phyloP scores from a whole-genome alignment of 1,284 basidiomycete species.

The Megacollybia platyphylla region DNA sequence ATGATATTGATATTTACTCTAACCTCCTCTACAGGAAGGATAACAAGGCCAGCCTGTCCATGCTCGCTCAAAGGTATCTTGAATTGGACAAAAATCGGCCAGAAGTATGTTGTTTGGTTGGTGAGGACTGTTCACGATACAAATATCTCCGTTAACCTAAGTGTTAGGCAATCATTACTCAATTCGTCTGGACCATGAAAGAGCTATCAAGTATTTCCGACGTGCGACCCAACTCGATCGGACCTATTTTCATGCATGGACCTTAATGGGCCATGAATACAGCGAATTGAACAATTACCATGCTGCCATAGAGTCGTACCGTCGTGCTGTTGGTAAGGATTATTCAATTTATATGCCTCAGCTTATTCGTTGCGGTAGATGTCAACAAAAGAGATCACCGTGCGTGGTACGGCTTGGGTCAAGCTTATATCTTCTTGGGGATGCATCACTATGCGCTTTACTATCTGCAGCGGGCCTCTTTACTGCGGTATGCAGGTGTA shows the following conservation, averaged over 20 bases:
- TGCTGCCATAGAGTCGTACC: slow-evolving; percentile 96
- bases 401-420: slow-evolving; percentile 97
- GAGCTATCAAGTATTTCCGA: slow-evolving; percentile 92
- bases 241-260: slow-evolving; percentile 95
- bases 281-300: slow-evolving; percentile 99
- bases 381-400: slow-evolving; percentile 54
- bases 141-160: not conserved
- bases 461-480: slow-evolving; percentile 94
- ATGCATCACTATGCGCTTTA: slow-evolving; percentile 95
- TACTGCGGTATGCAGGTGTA: slow-evolving; percentile 52
- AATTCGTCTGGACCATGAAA: slow-evolving; percentile 84
- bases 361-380: not conserved
- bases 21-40: slow-evolving; percentile 96
- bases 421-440: slow-evolving; percentile 95
- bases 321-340: slow-evolving; percentile 74
- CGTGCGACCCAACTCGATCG: slow-evolving; percentile 90
- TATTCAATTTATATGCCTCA: not conserved
- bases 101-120: slow-evolving; percentile 91
- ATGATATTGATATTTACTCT: slow-evolving; percentile 94
- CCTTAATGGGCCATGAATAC: slow-evolving; percentile 98
- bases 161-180: slow-evolving; percentile 89
- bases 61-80: slow-evolving; percentile 86
- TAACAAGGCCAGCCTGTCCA: slow-evolving; percentile 78
- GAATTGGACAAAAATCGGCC: slow-evolving; percentile 82
- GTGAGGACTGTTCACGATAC: slow-evolving; percentile 29